Base-by-base conservation (phyloP, 352 stramenopile species). In the Pythium rhizo-oryzae region DNA sequence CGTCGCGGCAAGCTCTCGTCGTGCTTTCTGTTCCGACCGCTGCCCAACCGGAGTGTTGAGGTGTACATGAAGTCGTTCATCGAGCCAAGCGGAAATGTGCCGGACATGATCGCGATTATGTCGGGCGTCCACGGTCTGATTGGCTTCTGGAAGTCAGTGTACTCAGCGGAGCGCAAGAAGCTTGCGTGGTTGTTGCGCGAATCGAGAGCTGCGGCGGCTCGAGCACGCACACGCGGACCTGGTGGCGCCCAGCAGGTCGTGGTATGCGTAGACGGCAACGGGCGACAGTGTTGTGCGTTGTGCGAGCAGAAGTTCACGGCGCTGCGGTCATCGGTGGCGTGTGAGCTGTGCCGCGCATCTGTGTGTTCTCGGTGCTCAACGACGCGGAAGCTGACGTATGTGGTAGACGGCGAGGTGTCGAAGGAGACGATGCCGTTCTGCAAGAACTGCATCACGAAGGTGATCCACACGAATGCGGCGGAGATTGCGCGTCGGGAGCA, bases 91-190 rank as follows among this genome's bases (percentile, higher is more conserved):
- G 74, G 74, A 15, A 76, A 62, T 13, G 30, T 69, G 5, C 56
- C 62, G 3, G 57, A 71, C 7, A 6, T 35, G 35, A 46, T 80
- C 7, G 70, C 71, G 9, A 59, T 76, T 51, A 70, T 57, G 16
- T 78, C 67, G 25, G 65, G 63, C 0, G 63, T 60, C 0, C 30
- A 65, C 18, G 65, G 43, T n/a, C 55, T 78, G 18, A 69, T 76
- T 21, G 65, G 59, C 46, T 74, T 61, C 46, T 73, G 62, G 63
- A 76, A 78, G 54, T 52, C 62, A 9, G 62, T 67, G 23, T 70
- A 52, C 39, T 78, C 62, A 21, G 74, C 67, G 4, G 67, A 80
- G 64, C 72, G 70, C 53, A 77, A 78, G 61, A 80, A 80, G 43
- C 71, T 80, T 30, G 49, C 67, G 57, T 76, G 51, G 35, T 18